Conservation (phyloP, 257 asterid species). For the Salvia splendens region DNA sequence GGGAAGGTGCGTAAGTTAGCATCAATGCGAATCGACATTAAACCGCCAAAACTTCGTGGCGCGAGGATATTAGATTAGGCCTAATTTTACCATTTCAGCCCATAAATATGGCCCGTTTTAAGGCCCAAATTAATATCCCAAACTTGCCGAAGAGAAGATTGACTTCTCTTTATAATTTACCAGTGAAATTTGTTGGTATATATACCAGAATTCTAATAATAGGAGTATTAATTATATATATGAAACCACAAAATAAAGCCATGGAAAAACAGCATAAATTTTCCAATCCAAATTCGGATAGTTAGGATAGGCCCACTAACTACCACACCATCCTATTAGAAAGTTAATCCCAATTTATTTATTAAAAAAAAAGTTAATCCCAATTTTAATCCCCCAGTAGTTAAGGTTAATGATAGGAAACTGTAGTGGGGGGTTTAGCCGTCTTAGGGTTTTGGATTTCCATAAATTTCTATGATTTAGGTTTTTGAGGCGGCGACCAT, state of each 20-base stretch:
- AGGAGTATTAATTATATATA: too few species aligned
- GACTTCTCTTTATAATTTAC: too few species aligned
- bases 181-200: too few species aligned
- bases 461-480: slow-evolving; percentile 27
- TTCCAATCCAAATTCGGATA: slow-evolving; percentile 16
- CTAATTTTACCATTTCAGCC: too few species aligned
- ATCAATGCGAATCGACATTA: neutral
- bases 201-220: too few species aligned
- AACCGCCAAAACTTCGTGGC: slow-evolving; percentile 31
- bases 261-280: neutral
- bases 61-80: slow-evolving; percentile 11
- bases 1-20: neutral
- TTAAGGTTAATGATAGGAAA: slow-evolving; percentile 14
- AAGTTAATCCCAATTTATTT: slow-evolving; percentile 8
- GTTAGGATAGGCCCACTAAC: slow-evolving; percentile 21
- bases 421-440: slow-evolving; percentile 42
- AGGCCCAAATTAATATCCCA: too few species aligned
- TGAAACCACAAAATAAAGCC: neutral
- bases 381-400: neutral
- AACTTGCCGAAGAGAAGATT: too few species aligned
- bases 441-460: slow-evolving; percentile 38
- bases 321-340: neutral
- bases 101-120: too few species aligned
- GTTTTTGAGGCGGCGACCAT: slow-evolving; percentile 41
- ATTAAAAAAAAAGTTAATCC: slow-evolving; percentile 14